Conservation (phyloP, 148 eudicot species). For the Heliamphora exappendiculata region DNA sequence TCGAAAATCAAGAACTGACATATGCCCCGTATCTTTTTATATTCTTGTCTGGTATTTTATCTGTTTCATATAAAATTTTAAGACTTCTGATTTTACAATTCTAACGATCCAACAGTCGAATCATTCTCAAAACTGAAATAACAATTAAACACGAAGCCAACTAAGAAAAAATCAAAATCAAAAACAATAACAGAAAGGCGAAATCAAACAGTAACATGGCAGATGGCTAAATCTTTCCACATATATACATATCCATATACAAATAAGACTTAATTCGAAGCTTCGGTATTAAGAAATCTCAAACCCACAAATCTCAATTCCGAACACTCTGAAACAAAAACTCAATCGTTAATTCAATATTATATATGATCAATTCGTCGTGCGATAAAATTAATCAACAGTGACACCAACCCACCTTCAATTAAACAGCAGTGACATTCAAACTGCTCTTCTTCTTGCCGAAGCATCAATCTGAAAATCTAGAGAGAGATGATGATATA, state of each 20-base stretch:
- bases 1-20: neutral
- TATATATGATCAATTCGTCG: conserved; percentile 1
- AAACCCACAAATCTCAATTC: conserved; percentile 6
- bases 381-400: neutral
- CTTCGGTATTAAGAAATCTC: conserved; percentile 18
- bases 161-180: neutral
- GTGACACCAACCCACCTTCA: conserved; percentile 10
- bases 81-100: neutral
- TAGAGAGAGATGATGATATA: neutral
- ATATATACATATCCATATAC: neutral
- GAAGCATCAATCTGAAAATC: neutral
- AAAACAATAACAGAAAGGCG: neutral
- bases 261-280: conserved; percentile 8
- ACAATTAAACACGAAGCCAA: neutral
- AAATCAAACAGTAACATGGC: neutral
- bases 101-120: neutral
- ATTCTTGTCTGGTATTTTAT: neutral
- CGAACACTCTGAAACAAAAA: neutral
- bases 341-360: neutral
- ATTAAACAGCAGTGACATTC: neutral
- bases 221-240: neutral
- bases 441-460: neutral
- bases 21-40: neutral
- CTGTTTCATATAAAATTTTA: neutral
- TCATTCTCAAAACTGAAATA: neutral